Base-by-base conservation (phyloP, 768 basidiomycete genomes). In the Hericium rajendrae region DNA sequence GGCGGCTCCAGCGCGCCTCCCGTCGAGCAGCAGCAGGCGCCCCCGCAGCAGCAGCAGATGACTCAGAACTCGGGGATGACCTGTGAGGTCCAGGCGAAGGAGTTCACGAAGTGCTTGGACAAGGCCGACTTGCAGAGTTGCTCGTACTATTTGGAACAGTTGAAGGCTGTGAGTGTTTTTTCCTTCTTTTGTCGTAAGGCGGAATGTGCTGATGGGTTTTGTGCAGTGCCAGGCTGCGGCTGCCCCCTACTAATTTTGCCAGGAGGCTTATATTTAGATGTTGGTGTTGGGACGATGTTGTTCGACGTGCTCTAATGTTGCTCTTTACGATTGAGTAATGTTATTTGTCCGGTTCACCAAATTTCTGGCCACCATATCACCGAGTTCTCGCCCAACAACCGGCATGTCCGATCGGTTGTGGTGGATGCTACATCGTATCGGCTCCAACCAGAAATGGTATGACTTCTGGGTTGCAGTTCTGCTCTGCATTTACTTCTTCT, bases 81-180 rank as follows among this genome's bases (percentile, higher is more conserved):
- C 62, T 95, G 92, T 64, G 88, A 91, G 43, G 70, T 76, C 57
- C 89, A 92, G 70, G 91, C 91, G 2, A 91, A 89, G 74, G 88
- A 94, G 52, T 91, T 94, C 72, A 88, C 90, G 10, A 79, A 77
- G 67, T 95, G 92, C 71, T 73, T 94, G 48, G 89, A 92, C 68
- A 85, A 85, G 68, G 87, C 86, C 16, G 86, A 88, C 64, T 72
- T 89, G 62, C 81, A 79, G 43, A 83, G 87, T 6, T 94, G 92
- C 74, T 75, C 82, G 16, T 94, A 85, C 82, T 94, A 91, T 67
- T 82, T 93, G 28, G 89, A 93, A 64, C 88, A 91, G 66, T 79
- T 92, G 52, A 93, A 93, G 72, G 86, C 87, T 55, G 89, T 91
- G 70, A 66, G 89, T 81, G n/a, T 6, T 13, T 4, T 51, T 40